Percentiles rank a stretch among this genome's conserved stretches.
phyloP scores from a whole-genome alignment of 169 alveolate species.

The Plasmodium berghei region DNA sequence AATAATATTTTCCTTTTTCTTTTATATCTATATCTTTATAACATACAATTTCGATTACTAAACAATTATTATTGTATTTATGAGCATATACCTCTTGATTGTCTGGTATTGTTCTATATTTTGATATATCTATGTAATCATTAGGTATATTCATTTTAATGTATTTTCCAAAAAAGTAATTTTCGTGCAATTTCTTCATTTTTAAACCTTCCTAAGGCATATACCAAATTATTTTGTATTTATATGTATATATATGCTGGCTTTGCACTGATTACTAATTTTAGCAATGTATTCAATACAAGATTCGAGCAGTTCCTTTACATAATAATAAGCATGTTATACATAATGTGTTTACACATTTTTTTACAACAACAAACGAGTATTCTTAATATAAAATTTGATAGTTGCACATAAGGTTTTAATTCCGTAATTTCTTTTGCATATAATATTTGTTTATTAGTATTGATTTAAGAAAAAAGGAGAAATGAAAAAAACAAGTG shows the following conservation, averaged over 20 bases:
- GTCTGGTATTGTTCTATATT: conserved; percentile 55
- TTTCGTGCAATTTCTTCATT: conserved; percentile 39
- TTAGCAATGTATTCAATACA: too few species aligned
- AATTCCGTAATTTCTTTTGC: too few species aligned
- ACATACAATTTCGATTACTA: conserved; percentile 49
- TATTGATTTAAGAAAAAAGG: too few species aligned
- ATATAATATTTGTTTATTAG: too few species aligned
- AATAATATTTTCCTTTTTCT: conserved; percentile 65
- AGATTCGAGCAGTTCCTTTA: too few species aligned
- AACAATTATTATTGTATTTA: conserved; percentile 40
- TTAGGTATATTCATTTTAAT: conserved; percentile 64
- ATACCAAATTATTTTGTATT: not conserved
- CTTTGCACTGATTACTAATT: too few species aligned
- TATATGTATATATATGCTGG: not conserved
- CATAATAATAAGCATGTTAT: too few species aligned
- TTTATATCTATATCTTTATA: conserved; percentile 24
- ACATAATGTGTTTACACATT: too few species aligned
- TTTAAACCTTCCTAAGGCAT: not conserved
- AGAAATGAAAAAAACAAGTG: too few species aligned
- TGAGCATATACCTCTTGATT: conserved; percentile 76
- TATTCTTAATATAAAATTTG: too few species aligned
- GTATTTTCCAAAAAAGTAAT: conserved; percentile 32
- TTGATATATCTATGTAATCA: conserved; percentile 33
- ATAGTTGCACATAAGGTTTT: too few species aligned
- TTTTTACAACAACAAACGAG: too few species aligned